Percentiles rank a stretch among this genome's conserved stretches.
phyloP scores from a whole-genome alignment of 2,329 filamentous ascomycete genomes.

The Botrytis galanthina region DNA sequence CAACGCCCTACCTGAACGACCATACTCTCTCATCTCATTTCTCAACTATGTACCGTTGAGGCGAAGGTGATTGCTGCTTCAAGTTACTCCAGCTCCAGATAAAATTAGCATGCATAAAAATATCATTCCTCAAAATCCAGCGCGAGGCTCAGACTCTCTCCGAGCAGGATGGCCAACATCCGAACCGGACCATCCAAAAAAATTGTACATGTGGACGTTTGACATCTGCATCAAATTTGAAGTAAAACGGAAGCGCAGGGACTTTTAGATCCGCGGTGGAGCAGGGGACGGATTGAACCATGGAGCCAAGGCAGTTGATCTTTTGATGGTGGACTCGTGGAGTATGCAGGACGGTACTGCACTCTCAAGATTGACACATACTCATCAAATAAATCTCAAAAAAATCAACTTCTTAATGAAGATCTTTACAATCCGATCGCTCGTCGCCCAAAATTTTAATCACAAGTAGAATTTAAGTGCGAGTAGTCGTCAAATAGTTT shows the following conservation, averaged over 20 bases:
- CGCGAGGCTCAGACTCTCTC: background rate
- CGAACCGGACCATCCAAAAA: background rate
- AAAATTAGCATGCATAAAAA: background rate
- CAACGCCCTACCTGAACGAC: background rate
- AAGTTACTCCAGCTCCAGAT: too few species aligned
- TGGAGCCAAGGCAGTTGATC: background rate
- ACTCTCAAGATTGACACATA: background rate
- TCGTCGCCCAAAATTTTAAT: background rate
- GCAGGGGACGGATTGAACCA: background rate
- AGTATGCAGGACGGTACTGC: background rate
- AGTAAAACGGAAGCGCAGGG: constrained; percentile 3
- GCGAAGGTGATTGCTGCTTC: background rate
- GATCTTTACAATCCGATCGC: background rate
- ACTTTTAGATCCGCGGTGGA: background rate
- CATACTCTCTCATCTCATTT: background rate
- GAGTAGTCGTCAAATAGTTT: background rate
- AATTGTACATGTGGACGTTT: background rate
- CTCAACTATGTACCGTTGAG: background rate
- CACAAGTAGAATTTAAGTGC: background rate
- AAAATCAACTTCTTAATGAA: background rate
- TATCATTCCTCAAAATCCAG: background rate
- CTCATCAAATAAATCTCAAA: background rate
- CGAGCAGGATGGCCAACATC: background rate
- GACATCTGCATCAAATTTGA: constrained; percentile 12
- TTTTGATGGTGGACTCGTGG: background rate